Percentiles rank a stretch among this genome's conserved stretches.
Conservation (phyloP, 139 green algal genomes). For the Trebouxia sp. region DNA sequence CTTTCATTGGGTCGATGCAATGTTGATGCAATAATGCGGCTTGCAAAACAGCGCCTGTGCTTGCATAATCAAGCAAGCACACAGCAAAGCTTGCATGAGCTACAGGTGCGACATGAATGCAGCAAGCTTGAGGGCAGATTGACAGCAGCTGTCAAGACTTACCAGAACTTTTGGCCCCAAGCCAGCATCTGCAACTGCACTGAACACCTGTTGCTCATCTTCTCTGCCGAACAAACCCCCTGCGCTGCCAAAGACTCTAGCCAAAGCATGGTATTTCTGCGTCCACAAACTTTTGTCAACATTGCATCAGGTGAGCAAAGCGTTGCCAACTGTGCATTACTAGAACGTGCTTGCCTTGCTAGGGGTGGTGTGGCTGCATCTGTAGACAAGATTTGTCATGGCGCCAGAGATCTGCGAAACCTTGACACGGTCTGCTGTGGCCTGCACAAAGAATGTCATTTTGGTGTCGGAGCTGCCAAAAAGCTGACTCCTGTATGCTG, state of each 20-base stretch:
- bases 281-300: conserved; percentile 21
- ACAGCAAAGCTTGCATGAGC: too few species aligned
- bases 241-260: conserved; percentile 46
- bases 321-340: not conserved
- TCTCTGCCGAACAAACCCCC: conserved; percentile 45
- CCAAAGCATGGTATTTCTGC: conserved; percentile 34
- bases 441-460: conserved; percentile 11
- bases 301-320: not conserved
- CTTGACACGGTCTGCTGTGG: not conserved
- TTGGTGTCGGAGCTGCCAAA: not conserved
- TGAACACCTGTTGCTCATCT: conserved; percentile 55
- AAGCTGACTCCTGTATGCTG: not conserved
- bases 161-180: conserved; percentile 64
- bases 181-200: conserved; percentile 40
- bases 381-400: conserved; percentile 70
- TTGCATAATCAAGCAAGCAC: too few species aligned
- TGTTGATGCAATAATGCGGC: too few species aligned
- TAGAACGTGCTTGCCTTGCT: not conserved
- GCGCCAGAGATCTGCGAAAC: conserved; percentile 56
- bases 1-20: too few species aligned
- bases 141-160: not conserved
- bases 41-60: too few species aligned
- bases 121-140: too few species aligned
- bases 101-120: too few species aligned
- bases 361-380: conserved; percentile 23